Evolutionary conservation across 2,329 filamentous ascomycete genomes (phyloP).

Genomic region (Pseudogymnoascus sp.): DNA sequence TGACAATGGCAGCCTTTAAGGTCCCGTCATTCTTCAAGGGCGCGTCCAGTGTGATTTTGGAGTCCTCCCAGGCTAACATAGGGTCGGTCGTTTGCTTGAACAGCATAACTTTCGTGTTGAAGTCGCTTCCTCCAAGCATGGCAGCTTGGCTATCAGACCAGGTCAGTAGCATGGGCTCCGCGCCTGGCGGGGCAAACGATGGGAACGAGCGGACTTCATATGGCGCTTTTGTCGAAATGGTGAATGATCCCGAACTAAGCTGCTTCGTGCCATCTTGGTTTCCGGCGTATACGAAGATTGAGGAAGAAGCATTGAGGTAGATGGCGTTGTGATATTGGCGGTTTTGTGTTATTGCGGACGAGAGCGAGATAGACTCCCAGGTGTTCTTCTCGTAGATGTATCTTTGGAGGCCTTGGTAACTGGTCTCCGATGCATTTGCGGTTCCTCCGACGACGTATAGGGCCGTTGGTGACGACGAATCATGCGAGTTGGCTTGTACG

Average conservation of each 20-base stretch:
- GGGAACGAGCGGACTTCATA: conserved; percentile 54
- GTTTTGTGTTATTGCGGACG: conserved; percentile 41
- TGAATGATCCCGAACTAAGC: conserved; percentile 66
- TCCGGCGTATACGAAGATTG: conserved; percentile 76
- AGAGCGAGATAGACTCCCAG: conserved; percentile 48
- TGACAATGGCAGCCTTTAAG: conserved; percentile 58
- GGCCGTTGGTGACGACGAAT: conserved; percentile 49
- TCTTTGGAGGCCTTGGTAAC: conserved; percentile 68
- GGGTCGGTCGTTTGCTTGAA: conserved; percentile 48
- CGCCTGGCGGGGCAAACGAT: conserved; percentile 52
- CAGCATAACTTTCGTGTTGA: conserved; percentile 62
- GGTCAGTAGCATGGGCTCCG: conserved; percentile 62
- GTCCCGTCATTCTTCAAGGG: conserved; percentile 52
- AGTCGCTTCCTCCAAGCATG: conserved; percentile 64
- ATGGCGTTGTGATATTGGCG: conserved; percentile 67
- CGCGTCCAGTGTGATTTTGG: conserved; percentile 54
- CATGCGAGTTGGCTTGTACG: conserved; percentile 57
- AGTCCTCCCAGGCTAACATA: conserved; percentile 53
- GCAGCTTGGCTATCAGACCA: conserved; percentile 66
- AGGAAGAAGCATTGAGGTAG: conserved; percentile 62
- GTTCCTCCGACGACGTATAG: conserved; percentile 78
- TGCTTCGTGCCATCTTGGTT: conserved; percentile 50
- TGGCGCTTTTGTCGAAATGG: conserved; percentile 58
- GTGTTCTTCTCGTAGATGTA: conserved; percentile 48
- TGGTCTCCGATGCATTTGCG: conserved; percentile 36